Evolutionary conservation across 2,329 filamentous ascomycete genomes (phyloP), one percentile per base, ranked within the genome.

Genomic region (Ceratocystis diversiconidia): DNA sequence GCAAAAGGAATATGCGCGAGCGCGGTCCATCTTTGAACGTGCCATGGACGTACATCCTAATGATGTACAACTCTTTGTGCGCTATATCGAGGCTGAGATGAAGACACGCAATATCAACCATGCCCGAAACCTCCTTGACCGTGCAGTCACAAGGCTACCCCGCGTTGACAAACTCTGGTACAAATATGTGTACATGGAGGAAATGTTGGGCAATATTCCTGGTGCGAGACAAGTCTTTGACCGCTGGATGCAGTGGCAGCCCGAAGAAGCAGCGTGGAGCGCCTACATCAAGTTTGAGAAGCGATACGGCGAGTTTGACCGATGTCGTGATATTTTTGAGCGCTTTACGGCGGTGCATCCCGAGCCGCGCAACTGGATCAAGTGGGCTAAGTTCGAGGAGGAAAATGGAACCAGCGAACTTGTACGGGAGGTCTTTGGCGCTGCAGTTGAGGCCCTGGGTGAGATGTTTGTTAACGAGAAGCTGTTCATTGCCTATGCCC

Each of bases 171-270:
- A 97, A 80, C 79, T 99, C 43, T 99, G 94, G 94, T 99, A 96
- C 79, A 97, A 97, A 75, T 99, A 96, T 79, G 90, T 95, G 30
- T 96, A 95, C 74, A 95, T 96, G 88, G 92, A 97, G 78, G 94
- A 99, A 81, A 97, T 92, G 77, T 82, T 99, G 65, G 91, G 91
- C 5, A 96, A 99, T 72, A 86, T 99, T 61, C 85, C 92, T 2
- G 94, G 92, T 44, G 95, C 91, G 2, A 81, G 94, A 67, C 90
- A 96, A 71, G 90, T 97, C 0, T 99, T 97, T 73, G 94, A 99
- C 77, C 82, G 94, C 59, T 99, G 94, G 94, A 92, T 99, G 88
- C 87, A 89, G 69, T 99, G 94, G 94, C 90, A 96, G 74, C 94
- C 94, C 0, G 91, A 96, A 70, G 92, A 97, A 81, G 86, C 89